Conservation (phyloP, 2,329 filamentous ascomycete species). For the Sporothrix curviconia region DNA sequence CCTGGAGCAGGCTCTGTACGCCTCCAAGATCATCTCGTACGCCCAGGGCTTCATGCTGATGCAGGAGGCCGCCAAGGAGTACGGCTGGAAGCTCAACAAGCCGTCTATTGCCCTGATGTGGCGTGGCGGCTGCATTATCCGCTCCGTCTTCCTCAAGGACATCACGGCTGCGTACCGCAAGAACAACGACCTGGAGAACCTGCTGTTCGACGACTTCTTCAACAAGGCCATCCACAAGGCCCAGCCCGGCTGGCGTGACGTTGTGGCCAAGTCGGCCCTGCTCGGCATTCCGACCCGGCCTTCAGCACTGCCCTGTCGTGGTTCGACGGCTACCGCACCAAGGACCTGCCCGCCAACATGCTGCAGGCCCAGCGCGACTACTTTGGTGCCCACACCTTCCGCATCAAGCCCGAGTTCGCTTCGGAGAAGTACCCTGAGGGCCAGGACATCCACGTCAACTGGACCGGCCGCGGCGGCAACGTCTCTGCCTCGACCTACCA, state of each 20-base stretch:
- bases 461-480: conserved; percentile 96
- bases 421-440: conserved; percentile 74
- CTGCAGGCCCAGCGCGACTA: conserved; percentile 99
- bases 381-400: conserved; percentile 93
- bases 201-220: conserved; percentile 99
- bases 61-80: conserved; percentile 95
- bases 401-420: conserved; percentile 73
- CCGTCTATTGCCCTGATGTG: conserved; percentile 99
- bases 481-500: conserved; percentile 96
- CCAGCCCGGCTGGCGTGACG: conserved; percentile 85
- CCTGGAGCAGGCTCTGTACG: conserved; percentile 97
- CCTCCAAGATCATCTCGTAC: conserved; percentile 99
- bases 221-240: conserved; percentile 98
- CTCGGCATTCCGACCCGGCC: conserved; percentile 90
- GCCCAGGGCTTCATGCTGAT: conserved; percentile 99
- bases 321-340: conserved; percentile 98
- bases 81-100: conserved; percentile 99
- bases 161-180: conserved; percentile 96
- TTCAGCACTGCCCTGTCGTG: conserved; percentile 97
- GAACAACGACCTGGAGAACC: conserved; percentile 92
- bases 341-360: conserved; percentile 95
- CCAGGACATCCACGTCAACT: conserved; percentile 97
- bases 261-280: conserved; percentile 83
- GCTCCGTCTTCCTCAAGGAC: conserved; percentile 99
- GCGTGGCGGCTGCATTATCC: conserved; percentile 99